phyloP scores from a whole-genome alignment of 139 green algal species.

The Pycnococcus provasolii region DNA sequence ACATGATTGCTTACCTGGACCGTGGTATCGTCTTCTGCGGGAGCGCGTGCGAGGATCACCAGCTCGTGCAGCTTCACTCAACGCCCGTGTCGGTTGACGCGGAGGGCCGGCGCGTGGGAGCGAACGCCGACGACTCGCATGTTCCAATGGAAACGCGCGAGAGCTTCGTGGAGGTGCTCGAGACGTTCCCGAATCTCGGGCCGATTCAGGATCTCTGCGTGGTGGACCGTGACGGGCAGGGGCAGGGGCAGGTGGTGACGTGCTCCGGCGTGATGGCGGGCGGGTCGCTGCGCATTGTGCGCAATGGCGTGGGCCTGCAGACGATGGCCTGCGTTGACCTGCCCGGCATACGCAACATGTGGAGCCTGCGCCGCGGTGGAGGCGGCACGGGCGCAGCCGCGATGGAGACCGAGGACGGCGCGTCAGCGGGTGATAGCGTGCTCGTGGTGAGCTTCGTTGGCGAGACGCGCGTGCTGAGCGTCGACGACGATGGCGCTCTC shows the following conservation, averaged over 20 bases:
- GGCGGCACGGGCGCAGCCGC: no score
- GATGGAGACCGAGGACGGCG: neutral
- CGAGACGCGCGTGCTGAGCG: conserved; percentile 71
- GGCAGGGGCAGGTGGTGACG: conserved; percentile 87
- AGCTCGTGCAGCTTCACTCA: conserved; percentile 64
- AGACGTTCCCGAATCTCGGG: conserved; percentile 77
- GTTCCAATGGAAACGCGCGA: neutral
- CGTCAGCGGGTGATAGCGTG: conserved; percentile 62
- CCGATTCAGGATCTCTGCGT: conserved; percentile 91
- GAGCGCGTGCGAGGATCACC: conserved; percentile 51
- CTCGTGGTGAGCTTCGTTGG: conserved; percentile 88
- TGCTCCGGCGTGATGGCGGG: conserved; percentile 62
- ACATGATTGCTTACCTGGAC: conserved; percentile 83
- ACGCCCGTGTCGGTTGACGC: conserved; percentile 10
- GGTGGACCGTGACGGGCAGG: conserved; percentile 87
- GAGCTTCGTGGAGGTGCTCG: conserved; percentile 62
- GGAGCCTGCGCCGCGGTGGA: conserved; percentile 50
- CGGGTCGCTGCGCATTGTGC: conserved; percentile 78
- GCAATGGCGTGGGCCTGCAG: conserved; percentile 95
- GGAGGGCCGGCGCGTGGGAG: neutral
- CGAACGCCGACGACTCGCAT: neutral
- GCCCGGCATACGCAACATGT: conserved; percentile 72
- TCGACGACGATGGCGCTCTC: conserved; percentile 50
- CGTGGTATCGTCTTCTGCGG: conserved; percentile 81
- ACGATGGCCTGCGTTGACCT: conserved; percentile 55